phyloP scores from a whole-genome alignment of 2,329 filamentous ascomycete species.

The Penicillium fuscoglaucum region DNA sequence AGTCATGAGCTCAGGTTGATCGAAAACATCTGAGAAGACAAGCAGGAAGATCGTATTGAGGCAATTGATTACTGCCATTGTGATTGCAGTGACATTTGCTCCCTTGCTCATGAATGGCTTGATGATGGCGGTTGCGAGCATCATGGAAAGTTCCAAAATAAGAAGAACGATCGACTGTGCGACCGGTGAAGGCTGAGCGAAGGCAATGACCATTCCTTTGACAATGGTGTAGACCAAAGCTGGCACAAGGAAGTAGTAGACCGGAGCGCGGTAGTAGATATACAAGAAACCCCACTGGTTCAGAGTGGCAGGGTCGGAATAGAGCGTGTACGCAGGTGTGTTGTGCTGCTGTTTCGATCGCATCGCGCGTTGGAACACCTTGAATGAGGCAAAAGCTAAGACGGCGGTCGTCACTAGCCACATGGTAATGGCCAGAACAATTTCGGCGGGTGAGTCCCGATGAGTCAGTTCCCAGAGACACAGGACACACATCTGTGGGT shows the following conservation, averaged over 20 bases:
- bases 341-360: conserved; percentile 87
- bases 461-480: conserved; percentile 91
- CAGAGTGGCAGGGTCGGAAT: conserved; percentile 84
- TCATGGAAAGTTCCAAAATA: conserved; percentile 73
- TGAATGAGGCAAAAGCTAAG: conserved; percentile 80
- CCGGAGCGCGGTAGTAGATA: conserved; percentile 90
- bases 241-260: conserved; percentile 90
- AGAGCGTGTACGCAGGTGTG: conserved; percentile 94
- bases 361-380: conserved; percentile 84
- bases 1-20: conserved; percentile 75
- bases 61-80: conserved; percentile 85
- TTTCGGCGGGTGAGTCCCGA: conserved; percentile 78
- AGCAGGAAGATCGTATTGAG: conserved; percentile 85
- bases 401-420: conserved; percentile 75
- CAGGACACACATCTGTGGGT: conserved; percentile 84
- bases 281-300: conserved; percentile 99
- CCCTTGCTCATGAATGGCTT: conserved; percentile 98
- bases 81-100: conserved; percentile 93
- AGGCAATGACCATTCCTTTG: conserved; percentile 84
- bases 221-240: conserved; percentile 72
- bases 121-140: conserved; percentile 77
- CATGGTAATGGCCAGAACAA: conserved; percentile 86
- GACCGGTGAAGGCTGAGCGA: conserved; percentile 68
- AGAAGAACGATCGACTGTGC: conserved; percentile 82
- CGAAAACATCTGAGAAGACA: conserved; percentile 83